Evolutionary conservation across 2,329 filamentous ascomycete species (phyloP).

Genomic region (Colletotrichum sp.): DNA sequence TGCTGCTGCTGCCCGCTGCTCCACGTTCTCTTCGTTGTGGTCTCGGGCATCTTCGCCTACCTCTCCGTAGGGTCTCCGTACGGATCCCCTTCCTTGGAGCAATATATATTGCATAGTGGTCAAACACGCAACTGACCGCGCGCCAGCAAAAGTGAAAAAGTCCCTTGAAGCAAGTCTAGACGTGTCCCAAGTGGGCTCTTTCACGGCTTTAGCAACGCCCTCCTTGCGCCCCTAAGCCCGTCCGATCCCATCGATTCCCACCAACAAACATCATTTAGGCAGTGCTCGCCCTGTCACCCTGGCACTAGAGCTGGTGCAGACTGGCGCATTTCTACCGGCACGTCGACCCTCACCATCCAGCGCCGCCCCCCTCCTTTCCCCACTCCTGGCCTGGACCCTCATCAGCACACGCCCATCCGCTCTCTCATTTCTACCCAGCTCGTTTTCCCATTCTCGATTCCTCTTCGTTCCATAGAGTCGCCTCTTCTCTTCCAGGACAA

Average conservation of each 20-base stretch:
- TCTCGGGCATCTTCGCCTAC: not conserved
- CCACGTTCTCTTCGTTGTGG: not conserved
- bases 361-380: not conserved
- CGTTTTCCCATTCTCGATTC: not conserved
- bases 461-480: not conserved
- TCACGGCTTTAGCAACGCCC: not conserved
- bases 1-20: not conserved
- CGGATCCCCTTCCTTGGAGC: not conserved
- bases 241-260: not conserved
- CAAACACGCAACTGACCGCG: not conserved
- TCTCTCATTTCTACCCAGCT: not conserved
- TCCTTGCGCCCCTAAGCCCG: not conserved
- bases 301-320: not conserved
- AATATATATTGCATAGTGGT: not conserved
- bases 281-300: constrained; percentile 2
- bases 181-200: not conserved
- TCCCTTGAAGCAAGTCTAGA: not conserved
- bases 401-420: constrained; percentile 18
- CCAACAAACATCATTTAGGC: not conserved
- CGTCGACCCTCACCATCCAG: constrained; percentile 6
- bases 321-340: constrained; percentile 2
- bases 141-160: not conserved
- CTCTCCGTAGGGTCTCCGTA: not conserved
- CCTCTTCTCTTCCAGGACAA: not conserved
- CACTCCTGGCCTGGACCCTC: constrained; percentile 11